Conservation (phyloP, 192 early-diverging fungal species). For the Chytriomyces sp. region DNA sequence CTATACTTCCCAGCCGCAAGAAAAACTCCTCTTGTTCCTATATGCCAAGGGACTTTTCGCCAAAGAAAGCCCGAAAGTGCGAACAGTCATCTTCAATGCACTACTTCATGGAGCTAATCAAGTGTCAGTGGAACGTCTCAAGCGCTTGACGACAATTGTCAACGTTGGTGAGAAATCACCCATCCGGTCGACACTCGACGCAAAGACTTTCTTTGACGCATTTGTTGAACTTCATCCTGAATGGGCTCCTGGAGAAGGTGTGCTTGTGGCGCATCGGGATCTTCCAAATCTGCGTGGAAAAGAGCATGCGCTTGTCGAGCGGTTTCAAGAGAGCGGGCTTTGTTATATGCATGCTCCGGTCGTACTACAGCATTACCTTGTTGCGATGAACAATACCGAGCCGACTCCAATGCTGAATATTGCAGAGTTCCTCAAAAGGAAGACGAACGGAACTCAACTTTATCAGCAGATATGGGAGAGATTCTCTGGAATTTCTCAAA, state of each 20-base stretch:
- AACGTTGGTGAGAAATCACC: not conserved
- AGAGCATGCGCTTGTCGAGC: constrained; percentile 1
- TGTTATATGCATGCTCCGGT: not conserved
- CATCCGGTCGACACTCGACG: not conserved
- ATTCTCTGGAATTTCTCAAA: too few species aligned
- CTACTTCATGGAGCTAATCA: too few species aligned
- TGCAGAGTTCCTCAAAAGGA: too few species aligned
- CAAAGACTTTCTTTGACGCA: not conserved
- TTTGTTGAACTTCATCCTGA: not conserved
- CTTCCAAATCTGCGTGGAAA: not conserved
- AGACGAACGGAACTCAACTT: too few species aligned
- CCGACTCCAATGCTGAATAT: too few species aligned
- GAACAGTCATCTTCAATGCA: too few species aligned
- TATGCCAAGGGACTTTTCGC: too few species aligned
- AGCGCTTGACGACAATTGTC: not conserved
- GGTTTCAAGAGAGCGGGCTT: not conserved
- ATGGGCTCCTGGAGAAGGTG: not conserved
- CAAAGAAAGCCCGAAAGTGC: too few species aligned
- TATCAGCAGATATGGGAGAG: too few species aligned
- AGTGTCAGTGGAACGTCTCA: not conserved
- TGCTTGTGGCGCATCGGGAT: not conserved
- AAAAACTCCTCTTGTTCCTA: too few species aligned
- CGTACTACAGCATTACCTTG: not conserved
- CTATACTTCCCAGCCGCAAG: too few species aligned
- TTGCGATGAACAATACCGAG: too few species aligned